Conservation (phyloP, 1,139 yeast species). For the Keqinozyma sinolaborantium region DNA sequence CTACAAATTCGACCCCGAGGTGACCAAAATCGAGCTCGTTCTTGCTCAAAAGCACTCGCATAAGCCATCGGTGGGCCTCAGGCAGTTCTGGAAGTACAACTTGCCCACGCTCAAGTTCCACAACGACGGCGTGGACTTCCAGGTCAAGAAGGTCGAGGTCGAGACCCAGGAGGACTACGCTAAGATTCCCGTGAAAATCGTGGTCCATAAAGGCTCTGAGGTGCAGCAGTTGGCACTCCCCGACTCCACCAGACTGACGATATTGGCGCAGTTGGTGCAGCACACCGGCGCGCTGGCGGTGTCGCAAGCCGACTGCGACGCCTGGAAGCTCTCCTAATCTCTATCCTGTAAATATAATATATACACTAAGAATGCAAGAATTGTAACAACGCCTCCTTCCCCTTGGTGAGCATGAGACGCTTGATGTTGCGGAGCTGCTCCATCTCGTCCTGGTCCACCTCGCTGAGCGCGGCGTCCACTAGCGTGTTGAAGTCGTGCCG, state of each 20-base stretch:
- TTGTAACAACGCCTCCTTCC: slow-evolving; percentile 59
- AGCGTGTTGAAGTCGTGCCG: slow-evolving; percentile 25
- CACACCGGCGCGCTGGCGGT: slow-evolving; percentile 28
- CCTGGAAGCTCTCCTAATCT: slow-evolving; percentile 6
- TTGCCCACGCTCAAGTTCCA: slow-evolving; percentile 80
- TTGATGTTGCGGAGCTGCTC: slow-evolving; percentile 38
- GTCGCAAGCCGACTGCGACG: slow-evolving; percentile 17
- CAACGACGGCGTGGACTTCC: slow-evolving; percentile 66
- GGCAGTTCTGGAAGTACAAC: slow-evolving; percentile 65
- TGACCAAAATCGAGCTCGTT: slow-evolving; percentile 26
- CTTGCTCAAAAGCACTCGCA: slow-evolving; percentile 24
- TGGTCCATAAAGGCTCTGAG: slow-evolving; percentile 20
- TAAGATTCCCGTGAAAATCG: slow-evolving; percentile 45
- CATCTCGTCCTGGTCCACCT: slow-evolving; percentile 2
- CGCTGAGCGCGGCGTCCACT: slow-evolving; percentile 19
- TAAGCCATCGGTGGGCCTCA: slow-evolving; percentile 35
- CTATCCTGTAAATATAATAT: slow-evolving; percentile 3
- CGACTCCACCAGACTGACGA: slow-evolving; percentile 16
- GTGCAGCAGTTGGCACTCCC: slow-evolving; percentile 3
- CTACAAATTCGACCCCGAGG: slow-evolving; percentile 24
- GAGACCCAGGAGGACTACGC: slow-evolving; percentile 35
- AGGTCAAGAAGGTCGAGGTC: slow-evolving; percentile 54
- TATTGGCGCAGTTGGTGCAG: slow-evolving; percentile 28
- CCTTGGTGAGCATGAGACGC: slow-evolving; percentile 62
- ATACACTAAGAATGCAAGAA: slow-evolving; percentile 39